phyloP scores from a whole-genome alignment of 805 yeast species.

The Barnettozyma vustinii region DNA sequence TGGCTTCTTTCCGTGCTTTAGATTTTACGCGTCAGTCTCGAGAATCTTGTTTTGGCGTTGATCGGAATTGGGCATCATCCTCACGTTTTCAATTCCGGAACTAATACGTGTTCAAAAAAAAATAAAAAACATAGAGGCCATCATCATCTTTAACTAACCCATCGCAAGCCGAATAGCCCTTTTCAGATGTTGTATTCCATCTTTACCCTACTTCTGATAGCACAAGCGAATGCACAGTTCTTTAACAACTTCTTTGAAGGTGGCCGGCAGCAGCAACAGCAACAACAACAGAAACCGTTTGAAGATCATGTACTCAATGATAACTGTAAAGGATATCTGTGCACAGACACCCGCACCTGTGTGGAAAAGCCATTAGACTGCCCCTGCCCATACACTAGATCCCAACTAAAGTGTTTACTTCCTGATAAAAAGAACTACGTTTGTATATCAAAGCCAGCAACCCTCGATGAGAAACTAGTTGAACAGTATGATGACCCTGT shows the following conservation, averaged over 20 bases:
- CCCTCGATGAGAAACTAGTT: constrained; percentile 32
- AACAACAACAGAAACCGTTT: constrained; percentile 30
- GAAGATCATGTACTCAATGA: constrained; percentile 33
- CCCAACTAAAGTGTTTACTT: constrained; percentile 74
- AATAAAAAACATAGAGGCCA: neutral
- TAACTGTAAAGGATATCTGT: constrained; percentile 62
- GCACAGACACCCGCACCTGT: constrained; percentile 80
- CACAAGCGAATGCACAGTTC: constrained; percentile 30
- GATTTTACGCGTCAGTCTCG: neutral
- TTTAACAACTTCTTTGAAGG: constrained; percentile 37
- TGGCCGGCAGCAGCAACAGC: constrained; percentile 35
- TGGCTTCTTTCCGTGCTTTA: neutral
- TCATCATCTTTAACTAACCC: neutral
- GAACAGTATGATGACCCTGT: constrained; percentile 39
- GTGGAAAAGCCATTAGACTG: constrained; percentile 66
- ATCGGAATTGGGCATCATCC: neutral
- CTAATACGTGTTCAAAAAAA: neutral
- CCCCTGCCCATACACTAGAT: constrained; percentile 86
- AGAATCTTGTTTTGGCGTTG: neutral
- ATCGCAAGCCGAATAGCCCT: neutral
- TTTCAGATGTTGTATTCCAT: neutral
- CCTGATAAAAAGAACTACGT: constrained; percentile 63
- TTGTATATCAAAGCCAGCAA: constrained; percentile 81
- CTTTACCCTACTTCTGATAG: constrained; percentile 5
- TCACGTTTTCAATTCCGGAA: neutral